Conservation (phyloP, 495 filamentous ascomycete genomes). For the Penicillium canescens region DNA sequence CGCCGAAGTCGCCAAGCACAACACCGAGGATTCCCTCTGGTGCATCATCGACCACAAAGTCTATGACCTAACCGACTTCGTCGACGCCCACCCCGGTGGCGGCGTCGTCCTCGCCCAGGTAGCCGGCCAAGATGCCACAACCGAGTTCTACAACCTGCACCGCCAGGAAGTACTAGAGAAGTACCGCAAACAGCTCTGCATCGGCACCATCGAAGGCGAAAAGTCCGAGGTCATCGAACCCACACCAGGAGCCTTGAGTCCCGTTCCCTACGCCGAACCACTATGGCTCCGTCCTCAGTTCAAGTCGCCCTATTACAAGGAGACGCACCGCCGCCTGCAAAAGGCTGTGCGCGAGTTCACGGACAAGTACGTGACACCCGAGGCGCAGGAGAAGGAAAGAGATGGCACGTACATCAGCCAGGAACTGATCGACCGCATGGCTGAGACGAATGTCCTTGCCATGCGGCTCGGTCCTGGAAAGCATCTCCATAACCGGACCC, state of each 20-base stretch:
- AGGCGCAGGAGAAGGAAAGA: slow-evolving; percentile 76
- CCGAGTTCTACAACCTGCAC: slow-evolving; percentile 58
- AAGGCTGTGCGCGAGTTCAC: slow-evolving; percentile 74
- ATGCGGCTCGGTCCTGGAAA: slow-evolving; percentile 86
- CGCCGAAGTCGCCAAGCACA: slow-evolving; percentile 54
- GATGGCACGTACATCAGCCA: slow-evolving; percentile 75
- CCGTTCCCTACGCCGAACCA: slow-evolving; percentile 79
- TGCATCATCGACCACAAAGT: slow-evolving; percentile 60
- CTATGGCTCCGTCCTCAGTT: slow-evolving; percentile 78
- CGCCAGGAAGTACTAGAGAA: slow-evolving; percentile 69
- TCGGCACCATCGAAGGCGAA: slow-evolving; percentile 75
- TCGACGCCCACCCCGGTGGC: slow-evolving; percentile 62
- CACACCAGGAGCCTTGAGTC: slow-evolving; percentile 67
- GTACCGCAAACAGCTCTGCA: slow-evolving; percentile 66
- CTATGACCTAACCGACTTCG: slow-evolving; percentile 59
- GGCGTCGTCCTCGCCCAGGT: slow-evolving; percentile 53
- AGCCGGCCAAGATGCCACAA: slow-evolving; percentile 58
- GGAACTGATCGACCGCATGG: slow-evolving; percentile 77
- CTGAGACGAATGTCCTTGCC: slow-evolving; percentile 68
- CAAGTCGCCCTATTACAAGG: slow-evolving; percentile 81
- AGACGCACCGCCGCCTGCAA: slow-evolving; percentile 70
- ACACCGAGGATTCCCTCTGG: slow-evolving; percentile 55
- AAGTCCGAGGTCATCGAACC: slow-evolving; percentile 72
- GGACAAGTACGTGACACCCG: slow-evolving; percentile 67
- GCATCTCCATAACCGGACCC: slow-evolving; percentile 68